Evolutionary conservation across 345 rosid genomes (phyloP).

Genomic region (Firmiana major): DNA sequence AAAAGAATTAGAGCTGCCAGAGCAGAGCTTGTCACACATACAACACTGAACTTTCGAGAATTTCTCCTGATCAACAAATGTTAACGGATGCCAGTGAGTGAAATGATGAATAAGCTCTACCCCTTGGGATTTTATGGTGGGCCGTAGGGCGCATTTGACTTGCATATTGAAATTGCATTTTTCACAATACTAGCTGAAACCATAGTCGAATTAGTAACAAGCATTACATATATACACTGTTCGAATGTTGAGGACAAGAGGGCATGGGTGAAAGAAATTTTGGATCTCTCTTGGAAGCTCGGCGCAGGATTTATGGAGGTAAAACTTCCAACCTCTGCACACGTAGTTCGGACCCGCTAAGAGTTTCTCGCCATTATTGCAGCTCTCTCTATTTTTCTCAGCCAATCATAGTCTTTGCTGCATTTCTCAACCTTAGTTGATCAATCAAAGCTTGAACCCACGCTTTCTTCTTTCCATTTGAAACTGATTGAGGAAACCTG

Average conservation of each 20-base stretch:
- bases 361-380: no score
- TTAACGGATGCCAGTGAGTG: conserved; percentile 11
- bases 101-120: not conserved
- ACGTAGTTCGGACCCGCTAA: not conserved
- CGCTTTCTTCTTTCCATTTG: no score
- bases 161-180: not conserved
- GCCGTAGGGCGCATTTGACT: not conserved
- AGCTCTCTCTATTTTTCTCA: no score
- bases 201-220: not conserved
- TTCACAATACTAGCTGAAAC: not conserved
- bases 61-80: not conserved
- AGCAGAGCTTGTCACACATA: not conserved
- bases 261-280: conserved; percentile 6
- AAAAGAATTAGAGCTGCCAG: not conserved
- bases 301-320: not conserved
- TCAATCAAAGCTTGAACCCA: no score
- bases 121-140: not conserved
- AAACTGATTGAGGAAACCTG: no score
- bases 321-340: not conserved
- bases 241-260: not conserved
- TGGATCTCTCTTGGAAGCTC: not conserved
- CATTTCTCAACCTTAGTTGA: no score
- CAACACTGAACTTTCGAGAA: not conserved
- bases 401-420: no score
- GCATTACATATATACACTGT: not conserved